Evolutionary conservation across 306 rosid genomes (phyloP).

Genomic region (Erythrophleum fordii): DNA sequence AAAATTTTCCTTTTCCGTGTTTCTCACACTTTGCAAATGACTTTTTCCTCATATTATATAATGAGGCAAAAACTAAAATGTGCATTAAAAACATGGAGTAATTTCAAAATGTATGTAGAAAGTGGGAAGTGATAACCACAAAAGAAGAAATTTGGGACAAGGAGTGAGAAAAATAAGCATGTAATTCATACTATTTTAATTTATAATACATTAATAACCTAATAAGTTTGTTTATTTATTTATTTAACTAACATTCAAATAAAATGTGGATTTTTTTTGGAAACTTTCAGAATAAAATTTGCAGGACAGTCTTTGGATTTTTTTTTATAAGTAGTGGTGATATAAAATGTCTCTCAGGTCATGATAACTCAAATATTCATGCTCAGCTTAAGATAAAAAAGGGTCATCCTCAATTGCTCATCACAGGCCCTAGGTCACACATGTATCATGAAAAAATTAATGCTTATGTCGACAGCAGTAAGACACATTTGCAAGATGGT

Average conservation of each 20-base stretch:
- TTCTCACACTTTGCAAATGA: not conserved
- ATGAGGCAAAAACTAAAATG: not conserved
- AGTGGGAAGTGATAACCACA: not conserved
- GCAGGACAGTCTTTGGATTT: not conserved
- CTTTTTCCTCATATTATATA: not conserved
- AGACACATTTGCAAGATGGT: not conserved
- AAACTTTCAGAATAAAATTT: not conserved
- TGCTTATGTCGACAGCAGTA: constrained; percentile 8
- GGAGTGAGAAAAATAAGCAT: not conserved
- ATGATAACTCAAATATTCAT: not conserved
- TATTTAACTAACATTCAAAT: not conserved
- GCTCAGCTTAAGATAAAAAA: not conserved
- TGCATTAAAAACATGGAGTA: no score
- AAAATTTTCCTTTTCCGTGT: not conserved
- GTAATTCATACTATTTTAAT: no score
- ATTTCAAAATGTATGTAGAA: no score
- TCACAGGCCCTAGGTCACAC: not conserved
- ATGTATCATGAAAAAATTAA: not conserved
- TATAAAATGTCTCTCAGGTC: not conserved
- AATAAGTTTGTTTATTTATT: no score
- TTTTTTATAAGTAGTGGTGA: not conserved
- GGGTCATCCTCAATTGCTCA: not conserved
- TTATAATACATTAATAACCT: not conserved
- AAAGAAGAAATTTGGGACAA: not conserved
- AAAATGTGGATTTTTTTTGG: no score